Evolutionary conservation across 2,329 filamentous ascomycete genomes (phyloP).

Genomic region (Microdochium bolleyi): DNA sequence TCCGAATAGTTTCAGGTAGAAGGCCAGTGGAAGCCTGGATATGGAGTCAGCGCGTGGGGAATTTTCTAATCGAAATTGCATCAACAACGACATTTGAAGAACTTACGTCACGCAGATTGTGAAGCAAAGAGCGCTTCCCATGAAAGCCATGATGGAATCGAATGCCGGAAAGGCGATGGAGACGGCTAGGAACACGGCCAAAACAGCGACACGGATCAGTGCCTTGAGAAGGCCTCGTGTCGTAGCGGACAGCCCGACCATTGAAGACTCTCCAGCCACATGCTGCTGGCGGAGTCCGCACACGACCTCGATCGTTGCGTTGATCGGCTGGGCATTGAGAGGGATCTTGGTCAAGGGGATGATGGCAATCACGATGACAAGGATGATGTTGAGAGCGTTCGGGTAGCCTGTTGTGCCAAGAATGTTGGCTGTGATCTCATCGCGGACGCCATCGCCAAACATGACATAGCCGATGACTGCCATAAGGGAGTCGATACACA

Average conservation of each 20-base stretch:
- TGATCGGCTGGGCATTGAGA: slow-evolving; percentile 78
- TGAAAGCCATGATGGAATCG: slow-evolving; percentile 83
- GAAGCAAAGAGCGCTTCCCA: slow-evolving; percentile 86
- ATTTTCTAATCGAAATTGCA: not conserved
- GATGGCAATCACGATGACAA: slow-evolving; percentile 82
- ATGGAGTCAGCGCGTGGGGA: not conserved
- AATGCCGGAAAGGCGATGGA: slow-evolving; percentile 67
- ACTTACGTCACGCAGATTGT: slow-evolving; percentile 78
- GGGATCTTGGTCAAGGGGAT: slow-evolving; percentile 96
- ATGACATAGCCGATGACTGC: slow-evolving; percentile 82
- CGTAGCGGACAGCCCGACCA: slow-evolving; percentile 46
- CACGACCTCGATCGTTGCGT: slow-evolving; percentile 76
- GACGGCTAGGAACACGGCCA: slow-evolving; percentile 67
- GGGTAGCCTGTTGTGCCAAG: slow-evolving; percentile 70
- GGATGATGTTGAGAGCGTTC: slow-evolving; percentile 61
- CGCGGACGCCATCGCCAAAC: slow-evolving; percentile 84
- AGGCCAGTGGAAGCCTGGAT: slow-evolving; percentile 62
- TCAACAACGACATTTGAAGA: not conserved
- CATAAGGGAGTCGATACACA: slow-evolving; percentile 72
- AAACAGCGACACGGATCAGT: slow-evolving; percentile 54
- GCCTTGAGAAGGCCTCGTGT: slow-evolving; percentile 52
- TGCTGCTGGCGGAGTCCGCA: slow-evolving; percentile 53
- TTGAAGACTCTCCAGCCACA: slow-evolving; percentile 34
- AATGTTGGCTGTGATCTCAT: slow-evolving; percentile 89
- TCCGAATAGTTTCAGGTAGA: slow-evolving; percentile 85